These are phyloP conservation scores for Colletotrichum phormii DNA, from an alignment of 2,329 filamentous ascomycete genomes.

Conservation along the genomic window DNA sequence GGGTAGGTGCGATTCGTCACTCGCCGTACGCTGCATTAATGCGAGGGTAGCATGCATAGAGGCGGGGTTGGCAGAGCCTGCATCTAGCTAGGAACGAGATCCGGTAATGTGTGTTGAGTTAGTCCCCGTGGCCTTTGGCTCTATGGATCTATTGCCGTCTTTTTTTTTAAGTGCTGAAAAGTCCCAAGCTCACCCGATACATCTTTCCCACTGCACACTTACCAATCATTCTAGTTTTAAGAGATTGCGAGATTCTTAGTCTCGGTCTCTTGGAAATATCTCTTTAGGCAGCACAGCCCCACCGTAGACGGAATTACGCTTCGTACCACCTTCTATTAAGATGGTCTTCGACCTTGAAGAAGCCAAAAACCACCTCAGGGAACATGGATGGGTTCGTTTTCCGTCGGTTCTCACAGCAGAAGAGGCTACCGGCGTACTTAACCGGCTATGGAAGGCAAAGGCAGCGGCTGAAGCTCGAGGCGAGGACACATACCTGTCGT, in stretches of 20 bases:
- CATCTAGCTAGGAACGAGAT: neutral
- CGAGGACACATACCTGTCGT: neutral
- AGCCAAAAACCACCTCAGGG: neutral
- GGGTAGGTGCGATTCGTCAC: neutral
- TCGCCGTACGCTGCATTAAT: neutral
- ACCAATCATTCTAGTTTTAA: neutral
- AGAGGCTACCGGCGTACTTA: neutral
- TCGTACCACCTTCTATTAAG: neutral
- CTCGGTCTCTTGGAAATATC: neutral
- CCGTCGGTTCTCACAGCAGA: neutral
- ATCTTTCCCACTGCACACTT: neutral
- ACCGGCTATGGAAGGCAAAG: neutral
- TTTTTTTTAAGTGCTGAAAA: neutral
- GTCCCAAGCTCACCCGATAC: rapidly evolving
- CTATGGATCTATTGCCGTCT: neutral
- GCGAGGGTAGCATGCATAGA: neutral
- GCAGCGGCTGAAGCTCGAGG: neutral
- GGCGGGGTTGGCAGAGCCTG: neutral
- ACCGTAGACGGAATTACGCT: neutral
- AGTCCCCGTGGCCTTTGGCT: neutral
- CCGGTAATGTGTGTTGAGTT: neutral
- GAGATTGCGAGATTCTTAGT: neutral
- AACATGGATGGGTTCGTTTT: neutral
- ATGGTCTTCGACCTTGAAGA: neutral
- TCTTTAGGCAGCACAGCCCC: neutral